Conservation (phyloP, 2,329 filamentous ascomycete genomes). For the Didymosphaeria variabile region DNA sequence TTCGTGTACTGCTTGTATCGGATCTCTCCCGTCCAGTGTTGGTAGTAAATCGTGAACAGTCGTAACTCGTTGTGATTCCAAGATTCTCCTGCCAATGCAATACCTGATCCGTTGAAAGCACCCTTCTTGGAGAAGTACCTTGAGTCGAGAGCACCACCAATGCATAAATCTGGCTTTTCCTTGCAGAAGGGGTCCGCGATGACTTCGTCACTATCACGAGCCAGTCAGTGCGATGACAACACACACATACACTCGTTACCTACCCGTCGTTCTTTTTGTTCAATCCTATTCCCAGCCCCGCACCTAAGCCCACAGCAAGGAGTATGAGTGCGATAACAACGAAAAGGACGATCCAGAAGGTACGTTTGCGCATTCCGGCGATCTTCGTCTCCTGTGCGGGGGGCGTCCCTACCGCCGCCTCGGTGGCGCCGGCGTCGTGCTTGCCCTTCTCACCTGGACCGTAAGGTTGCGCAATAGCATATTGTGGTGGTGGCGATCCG, state of each 20-base stretch:
- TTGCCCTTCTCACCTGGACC: conserved; percentile 14
- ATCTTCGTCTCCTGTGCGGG: conserved; percentile 25
- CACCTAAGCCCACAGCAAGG: conserved; percentile 49
- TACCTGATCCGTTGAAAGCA: conserved; percentile 59
- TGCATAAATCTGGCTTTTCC: conserved; percentile 39
- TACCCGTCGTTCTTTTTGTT: conserved; percentile 36
- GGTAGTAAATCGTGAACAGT: conserved; percentile 56
- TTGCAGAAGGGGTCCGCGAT: conserved; percentile 35
- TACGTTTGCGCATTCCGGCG: conserved; percentile 36
- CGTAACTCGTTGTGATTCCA: conserved; percentile 50
- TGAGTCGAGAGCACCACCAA: conserved; percentile 52
- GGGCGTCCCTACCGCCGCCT: neutral
- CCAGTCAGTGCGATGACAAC: neutral
- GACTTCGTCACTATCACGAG: conserved; percentile 15
- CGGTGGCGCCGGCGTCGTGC: conserved; percentile 4
- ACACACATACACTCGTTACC: conserved; percentile 1
- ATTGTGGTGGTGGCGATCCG: conserved; percentile 16
- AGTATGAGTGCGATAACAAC: conserved; percentile 40
- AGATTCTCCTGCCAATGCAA: conserved; percentile 56
- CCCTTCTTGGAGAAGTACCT: conserved; percentile 52
- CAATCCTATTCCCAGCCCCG: conserved; percentile 44
- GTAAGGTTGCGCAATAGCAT: neutral
- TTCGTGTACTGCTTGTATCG: conserved; percentile 51
- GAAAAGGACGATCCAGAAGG: conserved; percentile 32
- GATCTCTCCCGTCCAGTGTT: conserved; percentile 55